Evolutionary conservation across 169 alveolate genomes (phyloP), one percentile per base, ranked within the genome.

Genomic region (Plasmodium knowlesi): DNA sequence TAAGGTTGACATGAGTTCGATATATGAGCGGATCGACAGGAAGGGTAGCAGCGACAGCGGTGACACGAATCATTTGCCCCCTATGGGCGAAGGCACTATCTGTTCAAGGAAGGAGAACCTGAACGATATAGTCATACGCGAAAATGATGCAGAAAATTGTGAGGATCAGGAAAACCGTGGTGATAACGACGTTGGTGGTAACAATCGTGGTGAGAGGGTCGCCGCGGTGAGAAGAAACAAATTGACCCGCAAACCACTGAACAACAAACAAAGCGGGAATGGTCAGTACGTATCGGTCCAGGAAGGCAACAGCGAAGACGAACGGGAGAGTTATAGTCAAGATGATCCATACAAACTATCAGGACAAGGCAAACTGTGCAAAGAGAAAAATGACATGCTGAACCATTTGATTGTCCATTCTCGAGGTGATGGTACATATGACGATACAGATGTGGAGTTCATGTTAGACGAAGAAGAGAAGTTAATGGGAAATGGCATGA

Each of bases 331-430:
- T 6, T 25, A 70, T 71, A 71, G 34, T 41, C 16, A 72, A 43
- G 37, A 14, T 32, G 39, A 19, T 12, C 43, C 5, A 19, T 50
- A 71, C 19, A 16, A 9, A 34, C 5, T 8, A 2, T 16, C 76
- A 82, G 28, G 2, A 6, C 30, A 14, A n/a, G 74, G n/a, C 14
- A 83, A 70, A 70, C 12, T 16, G 22, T 22, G 74, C 12, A 71
- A 43, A 4, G 39, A 6, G 4, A 71, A 12, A 25, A 73, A 76
- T 19, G 71, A 74, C 67, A 53, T 86, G 34, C 67, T 74, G 32
- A 86, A 54, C 46, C 46, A 86, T 86, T 74, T 86, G 41, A 32
- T 86, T 14, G 82, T 86, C 19, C 93, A 86, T 8, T 30, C 53
- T 39, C 32, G 50, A 53, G 4, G 14, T 43, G 73, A 70, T 86